Evolutionary conservation across 345 rosid species (phyloP).

Genomic region (Isatis tinctoria): DNA sequence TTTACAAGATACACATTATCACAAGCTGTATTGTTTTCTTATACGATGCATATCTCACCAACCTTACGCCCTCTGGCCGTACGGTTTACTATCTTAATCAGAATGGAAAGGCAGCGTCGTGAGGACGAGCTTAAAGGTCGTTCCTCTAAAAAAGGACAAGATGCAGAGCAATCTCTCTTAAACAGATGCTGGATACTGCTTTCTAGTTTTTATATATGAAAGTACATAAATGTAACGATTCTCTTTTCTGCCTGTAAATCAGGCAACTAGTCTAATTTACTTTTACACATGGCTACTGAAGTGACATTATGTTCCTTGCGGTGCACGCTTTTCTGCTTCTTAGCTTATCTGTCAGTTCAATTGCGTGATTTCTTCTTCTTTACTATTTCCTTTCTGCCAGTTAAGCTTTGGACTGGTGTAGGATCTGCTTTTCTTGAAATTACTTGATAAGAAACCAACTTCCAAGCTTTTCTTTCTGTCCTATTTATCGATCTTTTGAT

Average conservation of each 20-base stretch:
- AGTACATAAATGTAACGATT: background rate
- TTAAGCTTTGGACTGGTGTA: no score
- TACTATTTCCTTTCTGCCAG: no score
- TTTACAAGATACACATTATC: background rate
- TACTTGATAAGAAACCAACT: background rate
- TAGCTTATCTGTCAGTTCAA: constrained; percentile 7
- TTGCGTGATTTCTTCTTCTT: background rate
- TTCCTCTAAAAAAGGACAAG: constrained; percentile 76
- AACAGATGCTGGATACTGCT: constrained; percentile 39
- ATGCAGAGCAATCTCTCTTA: constrained; percentile 77
- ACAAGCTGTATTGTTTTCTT: background rate
- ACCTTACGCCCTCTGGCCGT: background rate
- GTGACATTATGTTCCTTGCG: no score
- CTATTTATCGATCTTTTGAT: no score
- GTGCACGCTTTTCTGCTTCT: no score
- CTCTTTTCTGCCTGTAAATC: constrained; percentile 14
- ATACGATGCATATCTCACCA: constrained; percentile 15
- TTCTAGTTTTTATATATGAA: background rate
- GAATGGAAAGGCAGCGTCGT: constrained; percentile 96
- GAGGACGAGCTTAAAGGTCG: constrained; percentile 88
- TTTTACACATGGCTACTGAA: background rate
- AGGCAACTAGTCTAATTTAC: constrained; percentile 64
- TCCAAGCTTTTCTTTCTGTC: constrained; percentile 7
- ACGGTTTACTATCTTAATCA: constrained; percentile 25
- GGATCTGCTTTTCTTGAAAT: background rate